Percentiles rank a stretch among this genome's conserved stretches.
Conservation (phyloP, 352 stramenopile genomes). For the Pythium dissotocum region DNA sequence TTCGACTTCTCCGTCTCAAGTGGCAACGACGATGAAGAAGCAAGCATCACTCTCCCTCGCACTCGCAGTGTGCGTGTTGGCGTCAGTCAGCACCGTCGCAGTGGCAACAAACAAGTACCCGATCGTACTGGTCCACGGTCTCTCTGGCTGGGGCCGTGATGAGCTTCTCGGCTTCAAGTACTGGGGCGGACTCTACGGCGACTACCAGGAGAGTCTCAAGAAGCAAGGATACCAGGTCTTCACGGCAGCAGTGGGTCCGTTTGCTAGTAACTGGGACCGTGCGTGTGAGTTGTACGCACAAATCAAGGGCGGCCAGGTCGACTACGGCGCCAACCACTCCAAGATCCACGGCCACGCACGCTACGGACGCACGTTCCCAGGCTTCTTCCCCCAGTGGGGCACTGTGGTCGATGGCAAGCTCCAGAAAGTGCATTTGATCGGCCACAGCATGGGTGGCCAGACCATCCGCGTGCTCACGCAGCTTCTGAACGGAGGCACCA, state of each 20-base stretch:
- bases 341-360: slow-evolving; percentile 37
- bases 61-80: no score
- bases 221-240: slow-evolving; percentile 53
- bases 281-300: slow-evolving; percentile 61
- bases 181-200: slow-evolving; percentile 51
- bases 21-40: no score
- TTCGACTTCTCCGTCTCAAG: no score
- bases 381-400: slow-evolving; percentile 33
- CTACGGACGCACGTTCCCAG: slow-evolving; percentile 20
- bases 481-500: slow-evolving; percentile 16
- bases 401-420: slow-evolving; percentile 18
- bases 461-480: slow-evolving; percentile 20
- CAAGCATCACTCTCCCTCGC: no score
- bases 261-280: slow-evolving; percentile 66
- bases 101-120: slow-evolving; percentile 58
- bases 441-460: slow-evolving; percentile 23
- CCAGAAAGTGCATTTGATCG: slow-evolving; percentile 33
- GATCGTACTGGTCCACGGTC: slow-evolving; percentile 57
- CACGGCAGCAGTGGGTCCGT: slow-evolving; percentile 46
- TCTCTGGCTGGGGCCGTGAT: slow-evolving; percentile 44
- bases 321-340: slow-evolving; percentile 34
- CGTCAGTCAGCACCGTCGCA: no score
- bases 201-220: no score
- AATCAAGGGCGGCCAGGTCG: slow-evolving; percentile 36
- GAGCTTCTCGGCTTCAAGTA: slow-evolving; percentile 53